Percentiles rank a stretch among this genome's conserved stretches.
These are phyloP conservation scores for Panaeolus papilionaceus DNA, from an alignment of 768 basidiomycete species.

Conservation along the genomic window DNA sequence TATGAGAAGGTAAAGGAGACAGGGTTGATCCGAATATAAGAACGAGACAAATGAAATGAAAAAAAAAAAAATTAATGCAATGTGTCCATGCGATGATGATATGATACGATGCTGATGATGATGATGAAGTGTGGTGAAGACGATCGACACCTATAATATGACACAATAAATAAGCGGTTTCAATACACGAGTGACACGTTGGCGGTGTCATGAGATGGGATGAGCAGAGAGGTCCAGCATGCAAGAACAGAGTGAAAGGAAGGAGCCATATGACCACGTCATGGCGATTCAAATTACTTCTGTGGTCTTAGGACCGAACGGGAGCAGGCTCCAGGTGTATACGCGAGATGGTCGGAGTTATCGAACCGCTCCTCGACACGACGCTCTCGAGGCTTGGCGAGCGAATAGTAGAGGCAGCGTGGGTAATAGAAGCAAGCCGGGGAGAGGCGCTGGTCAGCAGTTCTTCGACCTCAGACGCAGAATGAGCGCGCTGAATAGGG, in stretches of 20 bases:
- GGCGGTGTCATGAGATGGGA: neutral
- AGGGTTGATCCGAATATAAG: neutral
- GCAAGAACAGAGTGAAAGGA: neutral
- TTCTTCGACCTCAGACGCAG: constrained; percentile 62
- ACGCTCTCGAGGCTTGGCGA: constrained; percentile 6
- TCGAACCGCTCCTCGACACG: constrained; percentile 25
- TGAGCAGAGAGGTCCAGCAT: neutral
- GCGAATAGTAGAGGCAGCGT: constrained; percentile 30
- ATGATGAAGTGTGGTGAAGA: constrained; percentile 6
- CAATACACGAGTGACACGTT: constrained; percentile 1
- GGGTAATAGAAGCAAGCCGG: constrained; percentile 32
- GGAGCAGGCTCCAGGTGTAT: constrained; percentile 23
- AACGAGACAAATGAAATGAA: neutral
- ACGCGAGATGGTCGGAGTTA: constrained; percentile 33
- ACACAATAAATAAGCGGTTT: constrained; percentile 13
- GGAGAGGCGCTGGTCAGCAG: constrained; percentile 45
- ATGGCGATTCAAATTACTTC: constrained; percentile 14
- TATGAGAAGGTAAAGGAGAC: constrained; percentile 6
- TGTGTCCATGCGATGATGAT: constrained; percentile 15
- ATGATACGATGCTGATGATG: constrained; percentile 3
- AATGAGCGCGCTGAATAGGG: constrained; percentile 43
- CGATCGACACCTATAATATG: constrained; percentile 12
- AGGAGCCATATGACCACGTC: neutral
- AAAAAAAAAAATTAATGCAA: constrained; percentile 4
- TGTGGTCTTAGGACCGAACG: constrained; percentile 10